These are phyloP conservation scores for Vigna hirtella DNA, from an alignment of 306 rosid species.

Conservation along the genomic window DNA sequence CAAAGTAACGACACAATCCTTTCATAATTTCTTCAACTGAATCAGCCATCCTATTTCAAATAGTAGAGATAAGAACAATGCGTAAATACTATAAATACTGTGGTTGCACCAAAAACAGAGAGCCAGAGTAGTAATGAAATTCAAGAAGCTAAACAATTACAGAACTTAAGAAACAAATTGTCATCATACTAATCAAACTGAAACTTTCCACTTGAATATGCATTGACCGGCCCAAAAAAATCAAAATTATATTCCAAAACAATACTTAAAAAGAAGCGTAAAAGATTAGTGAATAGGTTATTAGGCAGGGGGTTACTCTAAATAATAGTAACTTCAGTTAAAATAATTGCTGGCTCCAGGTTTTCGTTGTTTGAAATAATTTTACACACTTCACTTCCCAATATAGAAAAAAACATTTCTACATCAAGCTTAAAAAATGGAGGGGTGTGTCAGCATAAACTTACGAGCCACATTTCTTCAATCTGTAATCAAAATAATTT, in stretches of 20 bases:
- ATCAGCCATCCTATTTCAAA: constrained; percentile 61
- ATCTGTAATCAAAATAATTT: constrained; percentile 70
- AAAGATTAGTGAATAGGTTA: constrained; percentile 2
- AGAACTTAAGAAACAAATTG: constrained; percentile 18
- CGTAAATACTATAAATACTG: constrained; percentile 17
- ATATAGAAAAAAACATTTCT: constrained; percentile 11
- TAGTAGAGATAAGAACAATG: constrained; percentile 8
- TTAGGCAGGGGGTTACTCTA: constrained; percentile 15
- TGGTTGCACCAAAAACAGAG: background rate
- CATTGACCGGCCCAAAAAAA: constrained; percentile 30
- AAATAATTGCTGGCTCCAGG: constrained; percentile 15
- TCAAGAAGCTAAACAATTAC: constrained; percentile 18
- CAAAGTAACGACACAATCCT: constrained; percentile 78
- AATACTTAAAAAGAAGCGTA: constrained; percentile 5
- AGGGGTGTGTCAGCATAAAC: constrained; percentile 49
- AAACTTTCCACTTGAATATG: constrained; percentile 14
- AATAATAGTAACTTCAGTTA: constrained; percentile 14
- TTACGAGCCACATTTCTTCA: constrained; percentile 76
- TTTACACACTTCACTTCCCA: background rate
- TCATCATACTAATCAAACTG: constrained; percentile 23
- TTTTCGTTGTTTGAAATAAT: constrained; percentile 26
- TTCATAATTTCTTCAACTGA: constrained; percentile 70
- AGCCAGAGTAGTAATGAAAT: constrained; percentile 13
- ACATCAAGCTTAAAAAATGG: constrained; percentile 34
- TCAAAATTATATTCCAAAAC: background rate